These are phyloP conservation scores for Tuber aestivum DNA, from an alignment of 495 filamentous ascomycete genomes.

Conservation along the genomic window DNA sequence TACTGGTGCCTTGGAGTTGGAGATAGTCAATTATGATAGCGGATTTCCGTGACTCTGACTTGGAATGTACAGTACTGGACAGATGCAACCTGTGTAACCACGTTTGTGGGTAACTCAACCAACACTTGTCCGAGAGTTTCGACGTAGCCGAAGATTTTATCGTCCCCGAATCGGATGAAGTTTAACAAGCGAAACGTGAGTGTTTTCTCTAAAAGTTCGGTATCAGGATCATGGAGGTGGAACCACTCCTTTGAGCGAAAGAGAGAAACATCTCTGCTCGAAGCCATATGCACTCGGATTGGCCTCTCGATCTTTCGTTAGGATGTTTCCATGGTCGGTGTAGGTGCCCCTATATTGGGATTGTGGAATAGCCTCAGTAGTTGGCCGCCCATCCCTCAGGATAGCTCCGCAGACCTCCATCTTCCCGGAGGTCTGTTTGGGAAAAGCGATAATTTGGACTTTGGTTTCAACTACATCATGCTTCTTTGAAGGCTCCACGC, in stretches of 20 bases:
- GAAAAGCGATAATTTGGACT: too few species aligned
- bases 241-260: constrained; percentile 97
- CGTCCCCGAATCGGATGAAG: constrained; percentile 88
- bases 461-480: too few species aligned
- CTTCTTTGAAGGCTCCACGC: too few species aligned
- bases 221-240: constrained; percentile 67
- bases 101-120: constrained; percentile 89
- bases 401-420: constrained; percentile 98
- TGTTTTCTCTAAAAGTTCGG: constrained; percentile 81
- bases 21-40: constrained; percentile 78
- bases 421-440: constrained; percentile 70
- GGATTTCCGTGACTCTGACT: constrained; percentile 89
- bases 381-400: constrained; percentile 71
- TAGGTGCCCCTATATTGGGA: constrained; percentile 79
- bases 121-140: constrained; percentile 89
- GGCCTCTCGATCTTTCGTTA: constrained; percentile 93
- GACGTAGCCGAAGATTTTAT: constrained; percentile 83
- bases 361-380: constrained; percentile 92
- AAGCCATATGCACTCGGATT: constrained; percentile 85
- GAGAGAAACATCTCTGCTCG: constrained; percentile 77
- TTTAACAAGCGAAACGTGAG: constrained; percentile 90
- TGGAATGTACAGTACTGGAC: constrained; percentile 93
- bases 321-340: constrained; percentile 93
- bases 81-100: constrained; percentile 89
- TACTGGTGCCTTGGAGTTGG: constrained; percentile 75